Conservation (phyloP, 352 stramenopile genomes). For the Saprolegnia diclina region DNA sequence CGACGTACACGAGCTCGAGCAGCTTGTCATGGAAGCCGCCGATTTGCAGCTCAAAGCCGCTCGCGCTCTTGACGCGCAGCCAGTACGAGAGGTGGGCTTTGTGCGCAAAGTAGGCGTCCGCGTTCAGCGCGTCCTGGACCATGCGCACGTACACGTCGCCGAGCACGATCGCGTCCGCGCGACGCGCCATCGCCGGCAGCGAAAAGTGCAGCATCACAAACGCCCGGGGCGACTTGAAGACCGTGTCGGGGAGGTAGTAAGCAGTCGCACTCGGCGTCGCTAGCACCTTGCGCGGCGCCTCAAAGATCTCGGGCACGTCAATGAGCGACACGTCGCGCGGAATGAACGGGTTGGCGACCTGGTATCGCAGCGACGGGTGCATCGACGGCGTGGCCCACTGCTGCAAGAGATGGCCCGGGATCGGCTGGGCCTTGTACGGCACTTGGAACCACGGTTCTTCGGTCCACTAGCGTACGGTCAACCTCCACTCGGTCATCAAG, state of each 20-base stretch:
- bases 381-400: conserved; percentile 36
- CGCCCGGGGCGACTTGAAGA: conserved; percentile 55
- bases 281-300: conserved; percentile 28
- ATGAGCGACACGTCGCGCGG: conserved; percentile 60
- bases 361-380: conserved; percentile 50
- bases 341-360: conserved; percentile 62
- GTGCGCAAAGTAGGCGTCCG: conserved; percentile 68
- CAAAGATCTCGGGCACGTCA: conserved; percentile 28
- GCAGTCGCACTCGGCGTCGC: conserved; percentile 33
- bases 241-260: conserved; percentile 53
- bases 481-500: background rate
- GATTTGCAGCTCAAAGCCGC: conserved; percentile 56
- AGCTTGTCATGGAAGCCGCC: conserved; percentile 78
- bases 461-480: conserved; percentile 3
- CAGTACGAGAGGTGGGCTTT: conserved; percentile 68
- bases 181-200: conserved; percentile 44
- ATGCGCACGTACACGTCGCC: conserved; percentile 59
- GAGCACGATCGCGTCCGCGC: conserved; percentile 36
- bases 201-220: conserved; percentile 50
- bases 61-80: conserved; percentile 48
- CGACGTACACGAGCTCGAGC: conserved; percentile 50
- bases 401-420: conserved; percentile 33
- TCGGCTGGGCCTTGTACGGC: conserved; percentile 41
- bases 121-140: conserved; percentile 58
- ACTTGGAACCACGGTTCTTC: conserved; percentile 63